Percentiles rank a stretch among this genome's conserved stretches.
These are phyloP conservation scores for Ophiostoma himal-ulmi DNA, from an alignment of 2,329 filamentous ascomycete genomes.

Conservation along the genomic window DNA sequence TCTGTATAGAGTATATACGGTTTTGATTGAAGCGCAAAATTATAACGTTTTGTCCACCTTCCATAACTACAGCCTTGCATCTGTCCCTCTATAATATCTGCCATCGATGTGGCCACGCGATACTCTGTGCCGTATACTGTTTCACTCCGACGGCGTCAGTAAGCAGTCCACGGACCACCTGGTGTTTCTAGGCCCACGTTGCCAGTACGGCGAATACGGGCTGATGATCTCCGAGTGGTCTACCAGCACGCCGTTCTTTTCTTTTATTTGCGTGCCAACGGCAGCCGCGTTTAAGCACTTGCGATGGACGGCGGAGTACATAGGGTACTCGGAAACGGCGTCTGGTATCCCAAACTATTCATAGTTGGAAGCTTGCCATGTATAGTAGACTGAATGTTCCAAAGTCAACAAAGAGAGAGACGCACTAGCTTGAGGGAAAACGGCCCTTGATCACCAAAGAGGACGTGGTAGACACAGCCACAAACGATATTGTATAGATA, in stretches of 20 bases:
- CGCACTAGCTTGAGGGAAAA: conserved; percentile 20
- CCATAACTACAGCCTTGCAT: no score
- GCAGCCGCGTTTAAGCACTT: conserved; percentile 20
- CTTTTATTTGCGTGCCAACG: conserved; percentile 17
- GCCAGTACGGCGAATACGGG: conserved; percentile 12
- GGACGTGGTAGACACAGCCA: conserved; percentile 19
- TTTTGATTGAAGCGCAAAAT: no score
- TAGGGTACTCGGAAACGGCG: background rate
- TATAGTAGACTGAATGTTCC: background rate
- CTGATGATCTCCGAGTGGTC: conserved; percentile 18
- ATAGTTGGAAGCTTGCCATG: background rate
- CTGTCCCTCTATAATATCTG: no score
- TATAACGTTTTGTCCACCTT: no score
- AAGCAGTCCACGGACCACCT: background rate
- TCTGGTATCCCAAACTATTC: background rate
- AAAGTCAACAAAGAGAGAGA: background rate
- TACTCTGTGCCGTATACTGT: no score
- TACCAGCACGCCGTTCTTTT: conserved; percentile 16
- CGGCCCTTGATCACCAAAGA: conserved; percentile 20
- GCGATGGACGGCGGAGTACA: conserved; percentile 20
- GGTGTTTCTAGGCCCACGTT: background rate
- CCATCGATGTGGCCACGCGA: no score
- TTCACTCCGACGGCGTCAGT: background rate
- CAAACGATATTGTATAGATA: background rate
- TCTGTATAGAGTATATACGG: no score